phyloP scores from a whole-genome alignment of 2,329 filamentous ascomycete genomes.

The Pyrenochaeta sp. region DNA sequence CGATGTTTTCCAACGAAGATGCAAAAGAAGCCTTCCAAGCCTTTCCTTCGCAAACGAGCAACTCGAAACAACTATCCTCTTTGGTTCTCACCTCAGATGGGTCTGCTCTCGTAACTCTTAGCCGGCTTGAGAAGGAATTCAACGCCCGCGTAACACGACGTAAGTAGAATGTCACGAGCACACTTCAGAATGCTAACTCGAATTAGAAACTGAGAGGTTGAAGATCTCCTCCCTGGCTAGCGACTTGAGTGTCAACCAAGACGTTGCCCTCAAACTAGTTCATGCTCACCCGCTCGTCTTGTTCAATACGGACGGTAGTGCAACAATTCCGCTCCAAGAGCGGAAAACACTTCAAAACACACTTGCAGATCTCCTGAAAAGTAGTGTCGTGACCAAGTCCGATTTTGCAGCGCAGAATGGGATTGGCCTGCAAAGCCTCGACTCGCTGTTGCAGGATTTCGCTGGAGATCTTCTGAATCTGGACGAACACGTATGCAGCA shows the following conservation, averaged over 20 bases:
- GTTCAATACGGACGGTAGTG: slow-evolving; percentile 29
- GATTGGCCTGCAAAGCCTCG: slow-evolving; percentile 31
- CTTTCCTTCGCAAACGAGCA: slow-evolving; percentile 26
- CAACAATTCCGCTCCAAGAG: slow-evolving; percentile 33
- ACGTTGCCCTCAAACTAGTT: slow-evolving; percentile 28
- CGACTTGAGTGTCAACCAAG: slow-evolving; percentile 29
- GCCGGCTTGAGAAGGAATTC: slow-evolving; percentile 27
- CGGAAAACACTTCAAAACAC: slow-evolving; percentile 22
- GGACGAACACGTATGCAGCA: slow-evolving; percentile 26
- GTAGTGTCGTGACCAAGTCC: slow-evolving; percentile 22
- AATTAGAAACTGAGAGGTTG: slow-evolving; percentile 19
- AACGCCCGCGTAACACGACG: slow-evolving; percentile 24
- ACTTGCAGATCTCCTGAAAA: slow-evolving; percentile 12
- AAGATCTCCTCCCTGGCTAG: slow-evolving; percentile 20
- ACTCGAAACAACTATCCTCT: slow-evolving; percentile 12
- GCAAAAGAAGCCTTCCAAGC: slow-evolving; percentile 33
- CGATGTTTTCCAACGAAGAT: slow-evolving; percentile 46
- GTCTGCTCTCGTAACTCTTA: slow-evolving; percentile 35
- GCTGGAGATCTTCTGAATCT: slow-evolving; percentile 18
- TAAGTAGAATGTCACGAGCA: neutral
- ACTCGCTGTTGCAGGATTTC: slow-evolving; percentile 21
- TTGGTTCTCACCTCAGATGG: slow-evolving; percentile 32
- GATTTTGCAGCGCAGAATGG: slow-evolving; percentile 27
- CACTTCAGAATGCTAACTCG: slow-evolving; percentile 4
- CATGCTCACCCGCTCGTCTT: slow-evolving; percentile 26